phyloP scores from a whole-genome alignment of 2,329 filamentous ascomycete genomes.

The Aspergillus versicolor region DNA sequence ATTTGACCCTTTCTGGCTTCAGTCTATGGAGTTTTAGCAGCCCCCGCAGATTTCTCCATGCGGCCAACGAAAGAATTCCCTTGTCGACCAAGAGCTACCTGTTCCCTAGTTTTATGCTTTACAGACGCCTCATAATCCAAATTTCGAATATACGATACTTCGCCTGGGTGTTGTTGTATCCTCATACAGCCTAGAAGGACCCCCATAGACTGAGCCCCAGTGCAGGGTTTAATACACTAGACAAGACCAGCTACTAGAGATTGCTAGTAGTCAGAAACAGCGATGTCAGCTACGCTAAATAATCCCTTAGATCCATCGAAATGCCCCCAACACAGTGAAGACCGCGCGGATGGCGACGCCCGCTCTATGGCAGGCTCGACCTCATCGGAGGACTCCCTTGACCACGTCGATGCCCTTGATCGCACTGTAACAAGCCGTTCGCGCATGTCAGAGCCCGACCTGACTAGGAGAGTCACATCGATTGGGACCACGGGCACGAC shows the following conservation, averaged over 20 bases:
- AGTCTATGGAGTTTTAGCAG: neutral
- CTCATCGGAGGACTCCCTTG: constrained; percentile 27
- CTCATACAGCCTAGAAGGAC: neutral
- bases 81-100: neutral
- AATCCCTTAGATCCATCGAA: constrained; percentile 17
- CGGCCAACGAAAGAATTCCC: neutral
- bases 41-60: neutral
- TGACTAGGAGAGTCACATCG: constrained; percentile 45
- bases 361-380: constrained; percentile 28
- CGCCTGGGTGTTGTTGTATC: neutral
- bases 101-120: neutral
- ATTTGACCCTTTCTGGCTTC: too few relatives aligned
- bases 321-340: constrained; percentile 18
- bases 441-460: constrained; percentile 32
- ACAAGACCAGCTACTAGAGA: neutral
- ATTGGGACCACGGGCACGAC: constrained; percentile 46
- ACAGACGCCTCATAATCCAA: neutral
- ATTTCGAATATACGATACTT: neutral
- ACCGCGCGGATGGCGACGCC: constrained; percentile 17
- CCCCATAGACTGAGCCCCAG: neutral
- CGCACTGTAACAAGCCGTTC: constrained; percentile 31
- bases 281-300: constrained; percentile 24
- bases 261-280: neutral
- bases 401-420: constrained; percentile 28
- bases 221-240: neutral